These are phyloP conservation scores for Amaranthus cruentus DNA, from an alignment of 148 eudicot species.

Conservation along the genomic window DNA sequence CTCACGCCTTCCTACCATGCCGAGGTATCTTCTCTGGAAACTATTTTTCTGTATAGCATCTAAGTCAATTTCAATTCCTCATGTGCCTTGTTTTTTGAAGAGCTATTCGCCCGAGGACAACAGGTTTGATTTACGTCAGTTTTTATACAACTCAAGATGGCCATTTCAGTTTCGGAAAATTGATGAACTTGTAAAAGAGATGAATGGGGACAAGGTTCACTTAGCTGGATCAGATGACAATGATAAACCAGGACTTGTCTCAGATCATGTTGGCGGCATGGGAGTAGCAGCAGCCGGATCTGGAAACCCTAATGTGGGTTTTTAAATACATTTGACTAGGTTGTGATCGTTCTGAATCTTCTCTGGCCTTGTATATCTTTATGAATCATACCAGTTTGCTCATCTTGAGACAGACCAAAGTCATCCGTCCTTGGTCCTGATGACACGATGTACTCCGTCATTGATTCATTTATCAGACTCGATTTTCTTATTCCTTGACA, in stretches of 20 bases:
- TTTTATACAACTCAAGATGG: constrained; percentile 87
- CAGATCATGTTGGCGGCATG: constrained; percentile 55
- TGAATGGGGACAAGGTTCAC: constrained; percentile 43
- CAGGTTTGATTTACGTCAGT: constrained; percentile 91
- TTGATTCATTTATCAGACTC: too few species aligned
- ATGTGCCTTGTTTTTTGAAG: constrained; percentile 30
- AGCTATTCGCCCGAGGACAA: constrained; percentile 97
- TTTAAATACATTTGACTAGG: constrained; percentile 16
- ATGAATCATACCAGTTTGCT: too few species aligned
- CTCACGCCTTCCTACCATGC: constrained; percentile 95
- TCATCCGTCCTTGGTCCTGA: too few species aligned
- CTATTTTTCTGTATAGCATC: background rate
- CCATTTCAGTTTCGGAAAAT: constrained; percentile 88
- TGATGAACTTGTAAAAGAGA: constrained; percentile 62
- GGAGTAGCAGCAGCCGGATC: constrained; percentile 84
- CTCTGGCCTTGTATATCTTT: too few species aligned
- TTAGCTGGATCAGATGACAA: constrained; percentile 24
- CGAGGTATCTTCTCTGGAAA: constrained; percentile 45
- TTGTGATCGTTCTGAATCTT: too few species aligned
- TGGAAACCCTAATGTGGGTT: constrained; percentile 73
- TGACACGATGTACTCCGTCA: too few species aligned
- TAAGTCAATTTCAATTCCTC: background rate
- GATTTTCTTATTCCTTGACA: too few species aligned
- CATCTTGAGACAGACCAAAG: too few species aligned
- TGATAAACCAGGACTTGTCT: constrained; percentile 23